A percentile compares a stretch with the other conserved stretches of the same genome.
Evolutionary conservation across 2,329 filamentous ascomycete species (phyloP).

Genomic region (Aspergillus terreus): DNA sequence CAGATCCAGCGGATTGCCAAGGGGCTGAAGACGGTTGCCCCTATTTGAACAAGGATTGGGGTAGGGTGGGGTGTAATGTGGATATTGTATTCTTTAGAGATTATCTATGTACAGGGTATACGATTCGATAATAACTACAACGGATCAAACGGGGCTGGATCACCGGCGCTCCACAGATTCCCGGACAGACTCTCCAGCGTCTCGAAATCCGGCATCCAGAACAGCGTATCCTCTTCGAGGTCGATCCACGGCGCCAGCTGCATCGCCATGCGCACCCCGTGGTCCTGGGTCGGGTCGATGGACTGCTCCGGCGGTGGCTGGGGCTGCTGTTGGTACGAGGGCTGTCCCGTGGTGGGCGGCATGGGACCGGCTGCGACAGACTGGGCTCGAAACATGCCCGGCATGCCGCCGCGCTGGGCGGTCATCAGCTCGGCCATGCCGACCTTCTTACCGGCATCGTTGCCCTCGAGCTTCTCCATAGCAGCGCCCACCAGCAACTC

Average conservation of each 20-base stretch:
- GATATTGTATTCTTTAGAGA: neutral
- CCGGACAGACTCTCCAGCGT: slow-evolving; percentile 30
- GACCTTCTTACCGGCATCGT: slow-evolving; percentile 29
- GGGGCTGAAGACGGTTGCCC: slow-evolving; percentile 17
- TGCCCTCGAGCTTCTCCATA: slow-evolving; percentile 45
- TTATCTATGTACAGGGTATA: neutral
- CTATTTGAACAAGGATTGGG: neutral
- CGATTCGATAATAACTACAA: slow-evolving; percentile 11
- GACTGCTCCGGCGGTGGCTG: neutral
- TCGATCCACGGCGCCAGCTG: slow-evolving; percentile 41
- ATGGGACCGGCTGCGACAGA: too few species aligned
- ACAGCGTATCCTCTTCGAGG: slow-evolving; percentile 29
- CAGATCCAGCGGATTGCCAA: slow-evolving; percentile 28
- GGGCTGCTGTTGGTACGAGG: neutral
- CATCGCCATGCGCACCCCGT: slow-evolving; percentile 37
- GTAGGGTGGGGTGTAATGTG: neutral
- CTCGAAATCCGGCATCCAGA: slow-evolving; percentile 41
- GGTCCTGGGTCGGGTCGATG: slow-evolving; percentile 22
- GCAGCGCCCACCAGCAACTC: slow-evolving; percentile 46
- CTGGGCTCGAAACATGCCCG: neutral
- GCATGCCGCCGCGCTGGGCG: slow-evolving; percentile 24
- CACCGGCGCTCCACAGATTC: slow-evolving; percentile 26
- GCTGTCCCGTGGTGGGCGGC: neutral
- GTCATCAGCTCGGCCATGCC: slow-evolving; percentile 41
- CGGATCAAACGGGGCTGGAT: slow-evolving; percentile 27